These are phyloP conservation scores for Calocera cornea DNA, from an alignment of 768 basidiomycete species.

Conservation along the genomic window DNA sequence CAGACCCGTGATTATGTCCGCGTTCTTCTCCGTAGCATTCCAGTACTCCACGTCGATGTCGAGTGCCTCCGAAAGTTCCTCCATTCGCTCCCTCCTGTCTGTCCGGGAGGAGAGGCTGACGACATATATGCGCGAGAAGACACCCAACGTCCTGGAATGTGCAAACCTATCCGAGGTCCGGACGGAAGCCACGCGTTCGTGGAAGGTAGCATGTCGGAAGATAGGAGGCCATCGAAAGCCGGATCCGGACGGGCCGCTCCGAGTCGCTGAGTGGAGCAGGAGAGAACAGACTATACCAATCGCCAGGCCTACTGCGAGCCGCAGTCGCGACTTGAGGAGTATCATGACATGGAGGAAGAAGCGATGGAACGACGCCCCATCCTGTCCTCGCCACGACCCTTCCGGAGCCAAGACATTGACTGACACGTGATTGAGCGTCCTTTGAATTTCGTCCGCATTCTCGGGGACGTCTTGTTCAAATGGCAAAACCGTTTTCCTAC, in stretches of 20 bases:
- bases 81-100: slow-evolving; percentile 48
- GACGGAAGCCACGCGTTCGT: neutral
- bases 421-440: neutral
- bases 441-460: neutral
- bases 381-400: neutral
- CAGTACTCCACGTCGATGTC: slow-evolving; percentile 28
- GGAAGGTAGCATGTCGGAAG: neutral
- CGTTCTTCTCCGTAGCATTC: neutral
- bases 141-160: neutral
- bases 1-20: neutral
- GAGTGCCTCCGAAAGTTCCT: slow-evolving; percentile 35
- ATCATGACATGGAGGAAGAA: neutral
- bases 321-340: neutral
- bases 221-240: neutral
- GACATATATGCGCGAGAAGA: slow-evolving; percentile 32
- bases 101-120: slow-evolving; percentile 44
- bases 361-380: neutral
- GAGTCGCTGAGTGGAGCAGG: neutral
- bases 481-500: neutral
- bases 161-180: neutral
- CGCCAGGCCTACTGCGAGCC: neutral
- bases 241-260: neutral
- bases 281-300: neutral
- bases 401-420: neutral
- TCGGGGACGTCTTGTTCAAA: neutral